Base-by-base conservation (phyloP, 2,329 filamentous ascomycete genomes). In the Ilyonectria mors-panacis region DNA sequence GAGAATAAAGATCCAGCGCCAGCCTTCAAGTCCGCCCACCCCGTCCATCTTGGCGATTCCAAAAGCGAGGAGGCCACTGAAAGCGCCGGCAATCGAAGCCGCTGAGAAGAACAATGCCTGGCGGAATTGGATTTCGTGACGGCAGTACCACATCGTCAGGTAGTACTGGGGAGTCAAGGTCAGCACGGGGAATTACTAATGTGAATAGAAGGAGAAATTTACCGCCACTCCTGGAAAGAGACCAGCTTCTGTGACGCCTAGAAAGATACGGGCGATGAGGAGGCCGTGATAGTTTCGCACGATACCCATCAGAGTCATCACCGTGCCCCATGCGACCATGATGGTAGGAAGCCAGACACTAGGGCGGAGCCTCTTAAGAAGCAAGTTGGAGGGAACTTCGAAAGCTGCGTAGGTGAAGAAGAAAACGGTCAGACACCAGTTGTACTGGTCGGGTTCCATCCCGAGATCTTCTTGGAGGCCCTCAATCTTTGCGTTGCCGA, bases 101-200 rank as follows among this genome's bases (percentile, higher is more conserved):
- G 93, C 93, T 0, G 92, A 93, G 83, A 95, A 97, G 85, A 96
- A 95, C 58, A 95, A 87, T 1, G 93, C 93, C 68, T 86, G 84
- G 1, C 87, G 82, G 23, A 87, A 77, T 60, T 87, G 85, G 33
- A 87, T 85, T 67, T 89, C 87, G 57, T 86, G 83, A n/a, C 87
- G 83, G 21, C 83, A 86, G 65, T 90, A 89, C 87, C 86, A 89
- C 82, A 87, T 87, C 1, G 86, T 88, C 2, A 89, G 75, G 63
- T 88, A 87, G 65, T 87, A 87, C 77, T 84, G 4, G 1, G 1
- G 19, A 28, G 2, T 59, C 45, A 26, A 21, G 15, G 23, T 44
- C 3, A 37, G 42, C 8, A 51, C 3, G 13, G 19, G 1, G 2
- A 4, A 4, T 33, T 13, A 9, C 6, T 9, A 4, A 10, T 26